Evolutionary conservation across 257 asterid genomes (phyloP).

Genomic region (Solanum chaucha): DNA sequence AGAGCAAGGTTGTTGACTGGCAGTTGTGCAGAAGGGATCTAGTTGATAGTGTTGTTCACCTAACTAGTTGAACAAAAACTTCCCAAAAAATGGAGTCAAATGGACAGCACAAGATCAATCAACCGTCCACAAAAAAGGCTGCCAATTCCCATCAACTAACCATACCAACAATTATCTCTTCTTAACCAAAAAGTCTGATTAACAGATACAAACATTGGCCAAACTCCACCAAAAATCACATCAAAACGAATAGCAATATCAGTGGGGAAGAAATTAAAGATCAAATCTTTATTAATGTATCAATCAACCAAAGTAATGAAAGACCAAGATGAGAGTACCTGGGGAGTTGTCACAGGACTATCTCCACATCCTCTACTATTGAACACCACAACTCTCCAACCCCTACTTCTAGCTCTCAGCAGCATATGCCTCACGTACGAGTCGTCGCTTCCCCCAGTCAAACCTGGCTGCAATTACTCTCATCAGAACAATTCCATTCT

Average conservation of each 20-base stretch:
- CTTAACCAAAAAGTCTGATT: not conserved
- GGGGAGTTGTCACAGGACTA: constrained; percentile 90
- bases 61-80: not conserved
- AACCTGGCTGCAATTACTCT: constrained; percentile 78
- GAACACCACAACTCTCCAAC: constrained; percentile 87
- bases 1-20: constrained; percentile 20
- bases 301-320: not conserved
- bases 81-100: not conserved
- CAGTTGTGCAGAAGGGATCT: constrained; percentile 33
- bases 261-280: not conserved
- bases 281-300: not conserved
- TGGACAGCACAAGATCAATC: not conserved
- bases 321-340: constrained; percentile 30
- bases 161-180: not conserved
- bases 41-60: constrained; percentile 22
- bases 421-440: constrained; percentile 88
- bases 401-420: constrained; percentile 60
- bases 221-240: not conserved
- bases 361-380: constrained; percentile 90
- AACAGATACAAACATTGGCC: not conserved
- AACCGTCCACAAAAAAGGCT: not conserved
- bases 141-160: not conserved
- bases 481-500: not conserved
- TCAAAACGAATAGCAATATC: not conserved
- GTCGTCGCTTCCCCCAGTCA: constrained; percentile 91